Conservation (phyloP, 1,139 yeast genomes). For the Saccharomycopsis hybrid region DNA sequence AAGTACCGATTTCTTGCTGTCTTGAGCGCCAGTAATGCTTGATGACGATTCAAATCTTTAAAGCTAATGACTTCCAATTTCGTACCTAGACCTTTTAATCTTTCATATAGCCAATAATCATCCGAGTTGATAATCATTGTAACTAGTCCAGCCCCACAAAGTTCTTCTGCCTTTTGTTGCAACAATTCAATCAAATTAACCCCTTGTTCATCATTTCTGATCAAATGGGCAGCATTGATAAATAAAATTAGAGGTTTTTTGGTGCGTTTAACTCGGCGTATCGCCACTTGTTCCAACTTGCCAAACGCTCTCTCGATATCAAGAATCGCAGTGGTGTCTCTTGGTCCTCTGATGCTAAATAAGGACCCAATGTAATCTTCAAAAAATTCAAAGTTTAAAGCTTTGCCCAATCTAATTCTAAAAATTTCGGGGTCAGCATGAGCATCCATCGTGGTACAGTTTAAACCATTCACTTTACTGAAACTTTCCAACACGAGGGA, state of each 20-base stretch:
- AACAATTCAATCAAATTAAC: constrained; percentile 62
- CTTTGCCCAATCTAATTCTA: constrained; percentile 68
- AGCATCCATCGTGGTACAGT: constrained; percentile 72
- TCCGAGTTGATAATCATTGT: constrained; percentile 76
- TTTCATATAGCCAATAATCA: constrained; percentile 83
- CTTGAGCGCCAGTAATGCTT: constrained; percentile 51
- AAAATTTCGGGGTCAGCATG: constrained; percentile 85
- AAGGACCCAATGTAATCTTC: constrained; percentile 82
- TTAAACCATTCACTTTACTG: constrained; percentile 54
- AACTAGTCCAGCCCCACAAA: constrained; percentile 70
- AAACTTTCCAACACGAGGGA: constrained; percentile 67
- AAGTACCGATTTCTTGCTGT: constrained; percentile 45
- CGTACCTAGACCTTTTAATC: constrained; percentile 66
- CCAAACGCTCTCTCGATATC: constrained; percentile 81
- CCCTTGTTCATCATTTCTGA: constrained; percentile 66
- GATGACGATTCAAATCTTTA: constrained; percentile 52
- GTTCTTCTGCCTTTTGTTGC: constrained; percentile 77
- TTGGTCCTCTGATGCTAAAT: constrained; percentile 77
- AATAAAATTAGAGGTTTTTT: constrained; percentile 59
- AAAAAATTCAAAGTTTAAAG: constrained; percentile 64
- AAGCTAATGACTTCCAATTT: constrained; percentile 69
- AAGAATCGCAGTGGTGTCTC: constrained; percentile 76
- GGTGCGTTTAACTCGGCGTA: constrained; percentile 35
- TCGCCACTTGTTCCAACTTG: constrained; percentile 68
- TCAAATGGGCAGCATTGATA: constrained; percentile 69